Evolutionary conservation across 2,329 filamentous ascomycete species (phyloP).

Genomic region (Rutstroemia sp.): DNA sequence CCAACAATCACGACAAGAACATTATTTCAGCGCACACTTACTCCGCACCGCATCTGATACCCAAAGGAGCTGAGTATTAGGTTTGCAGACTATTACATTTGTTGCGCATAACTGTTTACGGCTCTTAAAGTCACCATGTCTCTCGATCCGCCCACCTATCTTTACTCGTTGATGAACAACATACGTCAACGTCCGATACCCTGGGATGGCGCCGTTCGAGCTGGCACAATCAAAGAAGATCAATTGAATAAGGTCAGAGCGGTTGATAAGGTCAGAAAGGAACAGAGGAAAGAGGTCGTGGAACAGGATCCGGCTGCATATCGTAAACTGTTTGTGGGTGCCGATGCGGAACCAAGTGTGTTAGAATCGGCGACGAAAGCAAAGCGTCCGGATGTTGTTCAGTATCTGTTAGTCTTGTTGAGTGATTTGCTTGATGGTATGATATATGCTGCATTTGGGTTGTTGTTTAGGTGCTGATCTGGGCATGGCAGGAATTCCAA

Average conservation of each 20-base stretch:
- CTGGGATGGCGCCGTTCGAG: constrained; percentile 93
- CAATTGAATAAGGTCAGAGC: constrained; percentile 94
- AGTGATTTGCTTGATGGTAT: constrained; percentile 81
- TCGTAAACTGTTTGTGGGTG: constrained; percentile 70
- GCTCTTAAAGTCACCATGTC: constrained; percentile 53
- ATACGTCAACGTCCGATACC: constrained; percentile 93
- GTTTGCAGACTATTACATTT: not conserved
- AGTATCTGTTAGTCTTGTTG: constrained; percentile 88
- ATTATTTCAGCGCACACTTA: not conserved
- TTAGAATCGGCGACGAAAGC: constrained; percentile 64
- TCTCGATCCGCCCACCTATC: constrained; percentile 83
- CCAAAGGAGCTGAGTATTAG: constrained; percentile 5
- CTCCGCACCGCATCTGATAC: constrained; percentile 9
- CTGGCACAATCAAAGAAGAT: constrained; percentile 86
- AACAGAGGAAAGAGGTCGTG: constrained; percentile 76
- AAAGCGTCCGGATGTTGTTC: constrained; percentile 83
- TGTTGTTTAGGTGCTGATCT: constrained; percentile 3
- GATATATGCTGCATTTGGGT: constrained; percentile 5
- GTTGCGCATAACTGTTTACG: not conserved
- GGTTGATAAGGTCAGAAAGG: constrained; percentile 92
- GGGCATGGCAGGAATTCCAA: constrained; percentile 60
- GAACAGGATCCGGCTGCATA: constrained; percentile 77
- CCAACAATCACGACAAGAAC: not conserved
- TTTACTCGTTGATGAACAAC: constrained; percentile 87
- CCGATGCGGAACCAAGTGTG: constrained; percentile 60